phyloP scores from a whole-genome alignment of 495 filamentous ascomycete genomes.

The Lophiotrema nucula region DNA sequence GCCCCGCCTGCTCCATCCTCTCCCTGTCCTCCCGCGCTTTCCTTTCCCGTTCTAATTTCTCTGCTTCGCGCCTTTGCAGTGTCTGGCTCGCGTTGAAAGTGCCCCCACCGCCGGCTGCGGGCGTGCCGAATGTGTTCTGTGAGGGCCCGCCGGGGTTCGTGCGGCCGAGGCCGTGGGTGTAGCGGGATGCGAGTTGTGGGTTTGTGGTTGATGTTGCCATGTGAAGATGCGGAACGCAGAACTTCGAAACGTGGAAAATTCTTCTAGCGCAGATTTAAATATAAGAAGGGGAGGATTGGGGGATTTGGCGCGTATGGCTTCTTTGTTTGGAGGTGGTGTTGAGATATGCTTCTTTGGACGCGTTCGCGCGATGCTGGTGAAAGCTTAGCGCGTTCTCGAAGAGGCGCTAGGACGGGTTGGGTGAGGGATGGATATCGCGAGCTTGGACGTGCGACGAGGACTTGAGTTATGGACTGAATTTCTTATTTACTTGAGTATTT shows the following conservation, averaged over 20 bases:
- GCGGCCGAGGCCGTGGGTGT: slow-evolving; percentile 19
- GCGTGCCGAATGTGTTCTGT: slow-evolving; percentile 22
- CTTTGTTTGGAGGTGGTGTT: slow-evolving; percentile 17
- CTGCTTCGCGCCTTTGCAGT: slow-evolving; percentile 40
- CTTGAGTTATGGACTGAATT: too few relatives aligned
- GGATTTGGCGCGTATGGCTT: background rate
- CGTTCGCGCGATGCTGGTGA: slow-evolving; percentile 19
- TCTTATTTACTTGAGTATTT: too few relatives aligned
- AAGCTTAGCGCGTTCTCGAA: too few relatives aligned
- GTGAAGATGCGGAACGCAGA: background rate
- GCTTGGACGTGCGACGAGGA: too few relatives aligned
- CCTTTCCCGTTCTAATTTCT: slow-evolving; percentile 42
- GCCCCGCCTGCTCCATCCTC: slow-evolving; percentile 39
- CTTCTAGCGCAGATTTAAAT: background rate
- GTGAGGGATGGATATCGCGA: too few relatives aligned
- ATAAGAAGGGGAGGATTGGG: too few relatives aligned
- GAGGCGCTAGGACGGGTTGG: too few relatives aligned
- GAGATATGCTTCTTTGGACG: slow-evolving; percentile 11
- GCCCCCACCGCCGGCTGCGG: slow-evolving; percentile 10
- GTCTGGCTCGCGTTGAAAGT: slow-evolving; percentile 26
- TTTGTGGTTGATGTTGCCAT: slow-evolving; percentile 32
- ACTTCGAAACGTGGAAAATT: too few relatives aligned
- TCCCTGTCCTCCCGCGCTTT: slow-evolving; percentile 44
- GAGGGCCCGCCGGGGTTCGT: slow-evolving; percentile 14
- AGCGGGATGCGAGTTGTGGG: slow-evolving; percentile 18